phyloP scores from a whole-genome alignment of 2,329 filamentous ascomycete genomes.

The Aureobasidium vineae region DNA sequence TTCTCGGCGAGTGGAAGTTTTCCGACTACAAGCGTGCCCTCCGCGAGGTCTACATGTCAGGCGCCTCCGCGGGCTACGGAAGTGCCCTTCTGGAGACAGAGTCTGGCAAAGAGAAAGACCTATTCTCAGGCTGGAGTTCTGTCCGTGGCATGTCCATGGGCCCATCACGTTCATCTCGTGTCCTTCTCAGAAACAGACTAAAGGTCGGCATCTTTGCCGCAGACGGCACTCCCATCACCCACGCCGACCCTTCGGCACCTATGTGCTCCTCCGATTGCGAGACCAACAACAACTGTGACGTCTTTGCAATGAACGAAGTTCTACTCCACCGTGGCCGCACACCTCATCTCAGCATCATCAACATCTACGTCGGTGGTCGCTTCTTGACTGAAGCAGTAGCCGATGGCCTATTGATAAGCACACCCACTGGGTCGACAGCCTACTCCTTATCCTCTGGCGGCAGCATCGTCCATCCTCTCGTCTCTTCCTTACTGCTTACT shows the following conservation, averaged over 20 bases:
- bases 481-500: constrained; percentile 83
- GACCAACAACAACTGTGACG: constrained; percentile 48
- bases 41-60: constrained; percentile 86
- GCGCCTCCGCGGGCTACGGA: constrained; percentile 53
- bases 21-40: constrained; percentile 88
- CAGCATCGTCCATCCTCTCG: constrained; percentile 89
- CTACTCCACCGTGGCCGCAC: constrained; percentile 87
- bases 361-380: constrained; percentile 83
- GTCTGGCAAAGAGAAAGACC: background rate
- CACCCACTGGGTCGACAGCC: constrained; percentile 90
- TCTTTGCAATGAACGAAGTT: constrained; percentile 88
- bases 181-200: constrained; percentile 81
- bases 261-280: constrained; percentile 7
- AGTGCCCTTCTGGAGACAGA: constrained; percentile 29
- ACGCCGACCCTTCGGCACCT: constrained; percentile 31
- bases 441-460: constrained; percentile 93
- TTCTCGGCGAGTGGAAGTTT: constrained; percentile 96
- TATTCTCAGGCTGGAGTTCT: constrained; percentile 64
- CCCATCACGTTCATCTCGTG: constrained; percentile 67
- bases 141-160: constrained; percentile 81
- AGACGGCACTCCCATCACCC: constrained; percentile 53
- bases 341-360: constrained; percentile 86
- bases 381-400: constrained; percentile 93
- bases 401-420: constrained; percentile 91
- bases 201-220: constrained; percentile 80